A percentile compares a stretch with the other conserved stretches of the same genome.
Evolutionary conservation across 176 grass and related monocot genomes (phyloP).

Genomic region (Zoysia japonica): DNA sequence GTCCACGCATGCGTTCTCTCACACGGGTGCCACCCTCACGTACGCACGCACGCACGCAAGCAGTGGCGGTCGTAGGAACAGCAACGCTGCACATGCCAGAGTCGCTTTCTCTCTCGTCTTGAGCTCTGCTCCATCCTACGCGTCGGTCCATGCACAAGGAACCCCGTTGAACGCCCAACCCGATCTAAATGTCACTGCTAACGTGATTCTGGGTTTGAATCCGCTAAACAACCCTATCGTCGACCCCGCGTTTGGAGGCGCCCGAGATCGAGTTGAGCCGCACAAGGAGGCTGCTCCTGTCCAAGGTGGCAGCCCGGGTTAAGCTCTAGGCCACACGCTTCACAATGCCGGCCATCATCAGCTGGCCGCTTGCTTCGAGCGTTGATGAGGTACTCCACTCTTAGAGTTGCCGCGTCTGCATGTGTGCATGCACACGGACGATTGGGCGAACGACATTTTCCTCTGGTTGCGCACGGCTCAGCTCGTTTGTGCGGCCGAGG

Average conservation of each 20-base stretch:
- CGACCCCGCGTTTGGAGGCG: background rate
- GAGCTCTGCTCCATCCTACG: background rate
- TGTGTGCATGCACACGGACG: background rate
- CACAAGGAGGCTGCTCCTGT: conserved; percentile 30
- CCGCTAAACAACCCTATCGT: background rate
- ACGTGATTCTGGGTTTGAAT: background rate
- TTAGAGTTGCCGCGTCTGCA: too few species aligned
- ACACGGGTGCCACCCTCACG: conserved; percentile 9
- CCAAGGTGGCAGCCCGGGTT: background rate
- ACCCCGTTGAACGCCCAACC: background rate
- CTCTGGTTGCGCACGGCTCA: background rate
- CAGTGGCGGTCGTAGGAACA: background rate
- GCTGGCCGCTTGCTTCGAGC: too few species aligned
- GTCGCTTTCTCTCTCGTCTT: too few species aligned
- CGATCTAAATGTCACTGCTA: background rate
- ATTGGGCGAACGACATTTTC: background rate
- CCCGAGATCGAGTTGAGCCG: background rate
- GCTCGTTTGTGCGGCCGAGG: conserved; percentile 10
- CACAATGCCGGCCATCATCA: background rate
- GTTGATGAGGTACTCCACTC: background rate
- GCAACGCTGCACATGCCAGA: background rate
- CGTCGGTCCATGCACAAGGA: conserved; percentile 1
- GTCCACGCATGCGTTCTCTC: background rate
- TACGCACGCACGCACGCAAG: background rate
- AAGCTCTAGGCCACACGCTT: conserved; percentile 22